A percentile compares a stretch with the other conserved stretches of the same genome.
Conservation (phyloP, 768 basidiomycete genomes). For the Leucocoprinus birnbaumii region DNA sequence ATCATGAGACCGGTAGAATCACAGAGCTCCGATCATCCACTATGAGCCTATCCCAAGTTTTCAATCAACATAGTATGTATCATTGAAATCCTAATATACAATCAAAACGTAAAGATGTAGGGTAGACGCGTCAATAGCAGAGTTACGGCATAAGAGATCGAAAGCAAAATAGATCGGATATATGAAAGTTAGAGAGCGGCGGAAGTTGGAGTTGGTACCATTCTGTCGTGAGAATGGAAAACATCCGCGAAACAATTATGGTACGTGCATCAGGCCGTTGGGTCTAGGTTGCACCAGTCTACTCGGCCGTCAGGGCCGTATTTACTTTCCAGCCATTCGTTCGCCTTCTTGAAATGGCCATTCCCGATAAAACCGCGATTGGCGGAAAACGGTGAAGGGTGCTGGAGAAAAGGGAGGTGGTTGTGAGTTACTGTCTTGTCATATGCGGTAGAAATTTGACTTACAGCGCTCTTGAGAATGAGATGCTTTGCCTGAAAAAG, state of each 20-base stretch:
- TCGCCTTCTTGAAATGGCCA: slow-evolving; percentile 83
- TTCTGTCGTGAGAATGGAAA: slow-evolving; percentile 5
- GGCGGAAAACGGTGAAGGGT: slow-evolving; percentile 83
- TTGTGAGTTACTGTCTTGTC: neutral
- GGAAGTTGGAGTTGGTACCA: neutral
- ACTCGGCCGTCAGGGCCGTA: slow-evolving; percentile 73
- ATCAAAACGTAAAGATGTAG: neutral
- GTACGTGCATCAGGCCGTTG: neutral
- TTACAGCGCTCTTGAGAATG: slow-evolving; percentile 71
- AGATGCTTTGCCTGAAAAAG: slow-evolving; percentile 67
- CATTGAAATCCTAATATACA: no score
- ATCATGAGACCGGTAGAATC: neutral
- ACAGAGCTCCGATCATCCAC: no score
- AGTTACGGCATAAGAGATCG: no score
- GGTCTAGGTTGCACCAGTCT: slow-evolving; percentile 55
- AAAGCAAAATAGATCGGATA: no score
- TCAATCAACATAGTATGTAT: no score
- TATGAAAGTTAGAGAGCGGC: no score
- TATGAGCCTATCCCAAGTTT: no score
- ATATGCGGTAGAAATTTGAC: slow-evolving; percentile 24
- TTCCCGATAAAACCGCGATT: slow-evolving; percentile 83
- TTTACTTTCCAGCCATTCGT: slow-evolving; percentile 78
- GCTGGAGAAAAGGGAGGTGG: slow-evolving; percentile 41
- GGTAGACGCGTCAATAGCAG: neutral
- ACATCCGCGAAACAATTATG: neutral